These are phyloP conservation scores for Phlebiopsis flavidoalba DNA, from an alignment of 768 basidiomycete species.

Conservation along the genomic window DNA sequence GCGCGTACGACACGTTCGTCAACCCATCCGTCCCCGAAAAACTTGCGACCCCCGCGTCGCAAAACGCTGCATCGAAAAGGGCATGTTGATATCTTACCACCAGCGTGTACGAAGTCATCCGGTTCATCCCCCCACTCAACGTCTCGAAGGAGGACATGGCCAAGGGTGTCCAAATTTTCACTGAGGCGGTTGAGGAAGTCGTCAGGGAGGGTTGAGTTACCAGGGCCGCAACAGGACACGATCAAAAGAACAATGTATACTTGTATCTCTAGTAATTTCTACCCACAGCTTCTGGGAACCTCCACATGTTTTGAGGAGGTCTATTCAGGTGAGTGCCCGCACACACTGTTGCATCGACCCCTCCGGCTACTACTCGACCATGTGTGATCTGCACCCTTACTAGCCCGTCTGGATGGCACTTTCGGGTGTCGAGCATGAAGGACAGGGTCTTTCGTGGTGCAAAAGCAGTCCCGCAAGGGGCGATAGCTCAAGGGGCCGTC, in stretches of 20 bases:
- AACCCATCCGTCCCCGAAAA: slow-evolving; percentile 36
- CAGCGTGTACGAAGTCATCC: slow-evolving; percentile 78
- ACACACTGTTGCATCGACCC: too few relatives aligned
- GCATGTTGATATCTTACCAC: slow-evolving; percentile 86
- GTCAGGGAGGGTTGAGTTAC: slow-evolving; percentile 33
- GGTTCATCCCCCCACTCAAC: slow-evolving; percentile 93
- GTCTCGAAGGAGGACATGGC: slow-evolving; percentile 69
- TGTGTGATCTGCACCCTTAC: background rate
- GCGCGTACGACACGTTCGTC: slow-evolving; percentile 40
- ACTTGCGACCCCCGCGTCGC: slow-evolving; percentile 65
- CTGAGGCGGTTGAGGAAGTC: slow-evolving; percentile 66
- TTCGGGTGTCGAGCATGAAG: background rate
- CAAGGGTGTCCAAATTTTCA: slow-evolving; percentile 62
- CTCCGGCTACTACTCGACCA: too few relatives aligned
- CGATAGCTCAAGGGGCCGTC: slow-evolving; percentile 11
- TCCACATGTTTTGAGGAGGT: background rate
- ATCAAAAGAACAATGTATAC: background rate
- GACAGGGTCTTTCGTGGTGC: slow-evolving; percentile 9
- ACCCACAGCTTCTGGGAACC: background rate
- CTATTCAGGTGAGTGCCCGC: background rate
- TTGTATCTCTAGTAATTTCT: background rate
- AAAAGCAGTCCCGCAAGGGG: background rate
- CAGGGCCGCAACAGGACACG: background rate
- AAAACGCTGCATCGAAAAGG: slow-evolving; percentile 79
- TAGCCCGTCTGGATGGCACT: slow-evolving; percentile 8